Base-by-base conservation (phyloP, 208 protist species). In the Novymonas esmeraldas region DNA sequence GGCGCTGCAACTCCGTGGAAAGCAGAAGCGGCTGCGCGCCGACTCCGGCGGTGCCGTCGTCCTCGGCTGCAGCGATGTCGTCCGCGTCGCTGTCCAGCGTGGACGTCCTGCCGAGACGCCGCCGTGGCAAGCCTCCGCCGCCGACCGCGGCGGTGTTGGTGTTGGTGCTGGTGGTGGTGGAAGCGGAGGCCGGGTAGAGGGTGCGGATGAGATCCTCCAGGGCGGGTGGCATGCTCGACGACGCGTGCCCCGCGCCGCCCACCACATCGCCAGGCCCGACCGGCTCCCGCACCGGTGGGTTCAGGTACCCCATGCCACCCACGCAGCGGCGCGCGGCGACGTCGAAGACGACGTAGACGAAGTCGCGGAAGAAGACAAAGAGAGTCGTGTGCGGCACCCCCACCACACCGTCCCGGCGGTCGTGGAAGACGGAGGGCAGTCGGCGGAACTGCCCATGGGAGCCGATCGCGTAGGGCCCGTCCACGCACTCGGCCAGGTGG, bases 281-380 rank as follows among this genome's bases (percentile, higher is more conserved):
- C 18, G 46, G 6, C 6, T 48, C 26, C 24, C 22, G 56, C 55
- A 52, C 20, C 28, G 24, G 24, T 6, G 60, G 42, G 20, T 45
- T 11, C 9, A 76, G 45, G 13, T 54, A 60, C 0, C 62, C 70
- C 11, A 76, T 29, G 9, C 62, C 70, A 24, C 62, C 56, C 11
- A 76, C 70, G 24, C 70, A 76, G 28, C 62, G 62, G 29, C 56
- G 70, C 26, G 54, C 41, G 31, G 14, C 24, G 18, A 48, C 48
- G n/a, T 76, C 62, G 26, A 76, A 70, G 11, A 70, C 55, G 1
- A 70, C 62, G 56, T 76, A 76, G 38, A 38, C 13, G 39, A 26
- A 70, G 31, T 55, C 61, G 36, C 70, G 70, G 49, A 76, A 76
- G 39, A 76, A 76, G 33, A 76, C 62, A 16, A 76, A 46, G 26